Base-by-base conservation (phyloP, 768 basidiomycete species). In the Calocybe indica region DNA sequence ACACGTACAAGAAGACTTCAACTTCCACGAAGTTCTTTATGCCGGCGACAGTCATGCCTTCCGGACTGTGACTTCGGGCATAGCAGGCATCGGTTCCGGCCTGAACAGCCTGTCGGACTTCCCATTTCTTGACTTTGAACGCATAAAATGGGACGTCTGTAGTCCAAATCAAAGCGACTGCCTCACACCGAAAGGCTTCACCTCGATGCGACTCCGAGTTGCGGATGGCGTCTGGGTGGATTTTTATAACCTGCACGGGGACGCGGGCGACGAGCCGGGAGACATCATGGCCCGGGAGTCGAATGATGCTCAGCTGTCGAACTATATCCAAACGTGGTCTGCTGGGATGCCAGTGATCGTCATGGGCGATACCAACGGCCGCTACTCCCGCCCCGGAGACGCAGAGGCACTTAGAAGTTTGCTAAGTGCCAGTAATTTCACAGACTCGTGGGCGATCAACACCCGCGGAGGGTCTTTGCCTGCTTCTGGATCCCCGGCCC, bases 321-420 rank as follows among this genome's bases (percentile, higher is more conserved):
- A 47, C 11, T 68, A 64, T 47, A 59, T 62, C 8, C 37, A 58
- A 12, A 55, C 40, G 5, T 59, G 58, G 56, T 68, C 68, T 9
- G 33, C 42, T 2, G 68, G 67, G 13, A 67, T 65, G 59, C 61
- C 69, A 1, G 55, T 68, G 15, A 47, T 71, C 44, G 54, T 69
- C 41, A 64, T 68, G 55, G 69, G 69, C 12, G 69, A 71, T 54
- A 71, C 68, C 14, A 71, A 71, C 44, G 37, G 58, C 10, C 61
- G 68, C 3, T 69, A 69, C 50, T 65, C 65, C 12, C 58, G 64
- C 35, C 43, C 52, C 2, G 62, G 59, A 9, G 66, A 67, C 52
- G 53, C 53, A 8, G 64, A 62, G 7, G 53, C 54, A 7, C 53
- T 68, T 29, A 55, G 49, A 13, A 45, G 41, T 8, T 51, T 66